phyloP scores from a whole-genome alignment of 208 protist species.

The Wallacemonas rigidus region DNA sequence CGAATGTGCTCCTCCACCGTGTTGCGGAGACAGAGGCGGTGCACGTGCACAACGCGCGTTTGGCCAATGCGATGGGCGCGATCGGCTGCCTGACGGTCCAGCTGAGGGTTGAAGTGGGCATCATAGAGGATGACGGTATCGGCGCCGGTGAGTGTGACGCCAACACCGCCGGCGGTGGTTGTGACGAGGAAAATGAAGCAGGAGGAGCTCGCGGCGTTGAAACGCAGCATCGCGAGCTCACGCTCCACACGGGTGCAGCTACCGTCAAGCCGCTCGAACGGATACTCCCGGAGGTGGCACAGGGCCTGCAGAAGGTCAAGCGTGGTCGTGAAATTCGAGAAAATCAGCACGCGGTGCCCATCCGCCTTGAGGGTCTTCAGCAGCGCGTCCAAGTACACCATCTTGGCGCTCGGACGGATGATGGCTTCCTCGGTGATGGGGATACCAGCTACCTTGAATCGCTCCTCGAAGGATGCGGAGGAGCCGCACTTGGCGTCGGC shows the following conservation, averaged over 20 bases:
- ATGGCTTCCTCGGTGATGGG: conserved; percentile 59
- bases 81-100: conserved; percentile 97
- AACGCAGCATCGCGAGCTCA: conserved; percentile 93
- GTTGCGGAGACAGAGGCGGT: conserved; percentile 92
- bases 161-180: conserved; percentile 97
- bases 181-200: conserved; percentile 97
- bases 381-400: conserved; percentile 93
- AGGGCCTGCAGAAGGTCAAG: conserved; percentile 88
- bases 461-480: conserved; percentile 34
- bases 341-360: conserved; percentile 89
- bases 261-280: conserved; percentile 86
- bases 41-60: conserved; percentile 93
- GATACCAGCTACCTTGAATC: conserved; percentile 58
- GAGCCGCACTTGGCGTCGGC: conserved; percentile 32
- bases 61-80: conserved; percentile 96
- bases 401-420: conserved; percentile 89
- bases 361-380: conserved; percentile 77
- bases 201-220: conserved; percentile 81
- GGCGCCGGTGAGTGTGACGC: conserved; percentile 97
- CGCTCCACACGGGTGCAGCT: conserved; percentile 81
- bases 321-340: conserved; percentile 90
- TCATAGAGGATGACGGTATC: conserved; percentile 97
- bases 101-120: conserved; percentile 98
- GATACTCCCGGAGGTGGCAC: conserved; percentile 68
- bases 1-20: conserved; percentile 97